Percentiles rank a stretch among this genome's conserved stretches.
These are phyloP conservation scores for Abelmoschus esculentus DNA, from an alignment of 345 rosid genomes.

Conservation along the genomic window DNA sequence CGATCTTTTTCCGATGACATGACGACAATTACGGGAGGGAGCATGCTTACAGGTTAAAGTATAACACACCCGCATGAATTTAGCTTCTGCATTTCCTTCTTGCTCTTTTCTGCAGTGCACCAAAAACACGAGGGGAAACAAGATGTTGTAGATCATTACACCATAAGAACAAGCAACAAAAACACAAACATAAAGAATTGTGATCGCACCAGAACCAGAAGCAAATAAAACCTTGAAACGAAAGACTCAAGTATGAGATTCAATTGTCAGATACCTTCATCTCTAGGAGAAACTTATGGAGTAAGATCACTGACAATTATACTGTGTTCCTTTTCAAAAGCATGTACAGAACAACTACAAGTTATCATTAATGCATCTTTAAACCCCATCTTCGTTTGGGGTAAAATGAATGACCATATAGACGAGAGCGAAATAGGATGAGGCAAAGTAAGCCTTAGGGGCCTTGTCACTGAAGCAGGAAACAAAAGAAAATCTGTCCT, in stretches of 20 bases:
- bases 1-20: neutral
- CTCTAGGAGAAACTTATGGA: too few relatives aligned
- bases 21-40: neutral
- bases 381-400: neutral
- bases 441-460: neutral
- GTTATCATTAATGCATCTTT: neutral
- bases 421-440: neutral
- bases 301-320: too few relatives aligned
- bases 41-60: conserved; percentile 17
- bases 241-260: too few relatives aligned
- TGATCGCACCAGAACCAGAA: too few relatives aligned
- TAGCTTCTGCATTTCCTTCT: conserved; percentile 25
- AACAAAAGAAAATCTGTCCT: neutral
- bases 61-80: conserved; percentile 29
- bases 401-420: neutral
- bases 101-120: conserved; percentile 21
- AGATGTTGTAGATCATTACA: neutral
- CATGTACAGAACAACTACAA: too few relatives aligned
- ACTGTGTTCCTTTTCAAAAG: too few relatives aligned
- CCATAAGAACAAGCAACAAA: neutral
- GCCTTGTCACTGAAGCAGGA: neutral
- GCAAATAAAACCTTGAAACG: too few relatives aligned
- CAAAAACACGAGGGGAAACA: neutral
- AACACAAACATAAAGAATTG: neutral
- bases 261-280: too few relatives aligned